Base-by-base conservation (phyloP, 148 eudicot species). In the Polygonum aviculare region DNA sequence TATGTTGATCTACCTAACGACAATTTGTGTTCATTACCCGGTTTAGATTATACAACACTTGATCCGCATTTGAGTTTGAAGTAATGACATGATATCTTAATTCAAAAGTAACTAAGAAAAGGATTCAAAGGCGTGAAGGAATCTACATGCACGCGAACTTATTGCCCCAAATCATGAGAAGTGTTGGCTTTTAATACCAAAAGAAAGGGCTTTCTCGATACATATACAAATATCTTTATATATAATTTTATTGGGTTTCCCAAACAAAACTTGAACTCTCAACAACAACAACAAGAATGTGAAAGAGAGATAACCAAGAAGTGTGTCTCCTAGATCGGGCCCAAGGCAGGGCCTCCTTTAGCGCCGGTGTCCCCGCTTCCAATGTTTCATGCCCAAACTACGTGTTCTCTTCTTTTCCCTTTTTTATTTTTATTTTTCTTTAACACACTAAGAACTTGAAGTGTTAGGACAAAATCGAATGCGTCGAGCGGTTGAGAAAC, bases 311-410 rank as follows among this genome's bases (percentile, higher is more conserved):
- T 78, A 72, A 72, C 84, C 92, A 83, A 90, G 89, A 84, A 59
- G 78, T 78, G 84, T 90, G 95, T 90, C 86, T 72, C 88, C 87
- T 41, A 76, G 49, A 21, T 77, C 22, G 81, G 74, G 81, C 72
- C 84, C 89, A 86, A 80, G 82, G 88, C 85, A 82, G 81, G 83
- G 78, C 88, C 88, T 71, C 16, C 82, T 86, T 86, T 82, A 69
- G 78, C 90, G 89, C 95, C 95, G 92, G 80, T 90, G 95, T 88
- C 92, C 70, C 90, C 90, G 89, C 83, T 77, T 81, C 3, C 72
- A 14, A 35, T 67, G 72, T 35, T 67, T 67, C 8, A 7, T 31
- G 69, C 69, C 11, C 19, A 14, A 36, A 36, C 2, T 26, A 26
- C 31, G 31, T 36, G n/a, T 67, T 14, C 16, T 38, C 11, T 38